Base-by-base conservation (phyloP, 768 basidiomycete genomes). In the Leccinum subgranulosum region DNA sequence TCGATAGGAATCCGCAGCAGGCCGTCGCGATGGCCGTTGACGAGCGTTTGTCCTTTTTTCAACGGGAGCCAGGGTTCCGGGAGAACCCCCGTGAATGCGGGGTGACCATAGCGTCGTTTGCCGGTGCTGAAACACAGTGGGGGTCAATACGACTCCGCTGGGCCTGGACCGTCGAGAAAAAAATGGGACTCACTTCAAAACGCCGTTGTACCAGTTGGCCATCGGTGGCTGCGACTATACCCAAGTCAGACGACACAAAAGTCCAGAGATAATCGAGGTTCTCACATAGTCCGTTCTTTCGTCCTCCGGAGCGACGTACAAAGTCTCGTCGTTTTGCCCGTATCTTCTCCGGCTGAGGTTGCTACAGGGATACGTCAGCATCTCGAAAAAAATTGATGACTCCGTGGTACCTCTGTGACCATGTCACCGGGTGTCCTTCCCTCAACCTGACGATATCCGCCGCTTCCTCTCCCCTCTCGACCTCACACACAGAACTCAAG, bases 231-330 rank as follows among this genome's bases (percentile, higher is more conserved):
- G 96, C 0, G 92, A 94, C 89, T 94, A 64, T 2, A 51, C 6
- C 62, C 28, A 34, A 2, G 43, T 71, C 48, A 67, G 56, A 19
- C 17, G n/a, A 41, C 2, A 46, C 2, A 2, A 41, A 12, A 19
- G 3, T 41, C 5, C 9, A 5, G 4, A 43, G 39, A 31, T 12
- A 14, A 52, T 4, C 49, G 41, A 23, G 25, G 34, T 2, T 81
- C 58, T 59, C 60, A 89, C 90, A 71, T 95, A 95, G 74, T 95
- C 92, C 17, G 94, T 95, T 33, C 90, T 79, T 64, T 91, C 90
- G 69, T 96, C 94, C 65, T 95, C 93, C 0, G 94, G 94, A 6
- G 95, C 96, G 53, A 97, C 92, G 66, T 98, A 98, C 29, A 98
- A 71, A 2, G 90, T 94, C 62, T 97, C 95, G 62, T 97, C 95